phyloP scores from a whole-genome alignment of 2,329 filamentous ascomycete species.

The Clarireedia hainanense region DNA sequence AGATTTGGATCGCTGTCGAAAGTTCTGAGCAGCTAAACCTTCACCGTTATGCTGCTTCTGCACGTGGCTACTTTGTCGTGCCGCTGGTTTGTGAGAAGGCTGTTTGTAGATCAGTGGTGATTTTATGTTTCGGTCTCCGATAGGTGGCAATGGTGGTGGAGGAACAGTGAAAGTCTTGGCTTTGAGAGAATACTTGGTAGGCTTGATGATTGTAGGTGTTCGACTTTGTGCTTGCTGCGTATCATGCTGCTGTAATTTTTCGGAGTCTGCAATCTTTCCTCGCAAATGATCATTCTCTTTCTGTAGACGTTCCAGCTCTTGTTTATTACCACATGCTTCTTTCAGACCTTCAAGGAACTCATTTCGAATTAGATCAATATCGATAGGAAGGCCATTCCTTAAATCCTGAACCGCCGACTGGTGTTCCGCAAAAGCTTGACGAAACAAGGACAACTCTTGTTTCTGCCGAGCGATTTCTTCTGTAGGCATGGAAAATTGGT shows the following conservation, averaged over 20 bases:
- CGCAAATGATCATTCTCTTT: constrained; percentile 2
- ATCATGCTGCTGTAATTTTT: neutral
- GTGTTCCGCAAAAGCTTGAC: neutral
- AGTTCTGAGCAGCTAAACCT: too few relatives aligned
- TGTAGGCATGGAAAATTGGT: neutral
- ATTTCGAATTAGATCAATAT: neutral
- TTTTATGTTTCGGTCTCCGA: neutral
- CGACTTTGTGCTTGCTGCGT: neutral
- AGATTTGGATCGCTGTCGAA: neutral
- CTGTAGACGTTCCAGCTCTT: neutral
- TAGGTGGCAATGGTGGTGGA: neutral
- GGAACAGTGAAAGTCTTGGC: neutral
- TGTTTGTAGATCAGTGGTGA: neutral
- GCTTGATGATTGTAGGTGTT: neutral
- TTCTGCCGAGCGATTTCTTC: neutral
- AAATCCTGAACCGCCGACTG: neutral
- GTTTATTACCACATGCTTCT: neutral
- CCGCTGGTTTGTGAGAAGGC: neutral
- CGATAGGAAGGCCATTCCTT: neutral
- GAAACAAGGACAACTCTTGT: neutral
- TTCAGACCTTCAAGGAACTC: neutral
- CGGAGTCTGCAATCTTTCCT: neutral
- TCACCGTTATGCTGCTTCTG: neutral
- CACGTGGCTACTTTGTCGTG: neutral
- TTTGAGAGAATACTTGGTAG: neutral